These are phyloP conservation scores for Entoloma clypeatum DNA, from an alignment of 1,284 basidiomycete species.

Conservation along the genomic window DNA sequence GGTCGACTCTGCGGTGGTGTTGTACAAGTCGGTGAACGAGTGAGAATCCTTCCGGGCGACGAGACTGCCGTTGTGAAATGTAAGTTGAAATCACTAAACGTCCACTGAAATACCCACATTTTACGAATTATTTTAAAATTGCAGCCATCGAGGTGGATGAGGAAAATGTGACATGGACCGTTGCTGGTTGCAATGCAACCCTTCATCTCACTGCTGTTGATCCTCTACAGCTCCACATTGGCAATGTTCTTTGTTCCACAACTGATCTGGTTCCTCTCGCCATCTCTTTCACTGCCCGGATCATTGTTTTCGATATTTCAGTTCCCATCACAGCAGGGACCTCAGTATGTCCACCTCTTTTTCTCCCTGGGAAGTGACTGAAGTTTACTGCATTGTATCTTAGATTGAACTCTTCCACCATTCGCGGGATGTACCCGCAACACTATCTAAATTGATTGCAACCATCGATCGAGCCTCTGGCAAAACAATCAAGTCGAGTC, in stretches of 20 bases:
- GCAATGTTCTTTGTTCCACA: constrained; percentile 84
- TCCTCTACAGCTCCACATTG: constrained; percentile 81
- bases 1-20: constrained; percentile 89
- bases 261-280: constrained; percentile 71
- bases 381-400: too few species aligned
- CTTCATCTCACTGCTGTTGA: constrained; percentile 85
- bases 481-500: constrained; percentile 71
- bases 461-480: constrained; percentile 80
- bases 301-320: constrained; percentile 92
- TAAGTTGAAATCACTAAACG: constrained; percentile 34
- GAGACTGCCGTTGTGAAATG: constrained; percentile 83
- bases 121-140: constrained; percentile 5
- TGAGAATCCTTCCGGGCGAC: constrained; percentile 89
- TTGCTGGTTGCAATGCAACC: constrained; percentile 87
- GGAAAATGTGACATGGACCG: constrained; percentile 79
- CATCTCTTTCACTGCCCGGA: constrained; percentile 76
- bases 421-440: constrained; percentile 87
- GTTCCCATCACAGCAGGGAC: constrained; percentile 88
- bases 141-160: constrained; percentile 87
- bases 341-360: constrained; percentile 68
- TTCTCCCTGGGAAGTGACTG: too few species aligned
- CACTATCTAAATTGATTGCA: constrained; percentile 75
- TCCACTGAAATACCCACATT: constrained; percentile 5
- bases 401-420: constrained; percentile 94
- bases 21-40: constrained; percentile 86